Base-by-base conservation (phyloP, 768 basidiomycete species). In the Serendipita sp. region DNA sequence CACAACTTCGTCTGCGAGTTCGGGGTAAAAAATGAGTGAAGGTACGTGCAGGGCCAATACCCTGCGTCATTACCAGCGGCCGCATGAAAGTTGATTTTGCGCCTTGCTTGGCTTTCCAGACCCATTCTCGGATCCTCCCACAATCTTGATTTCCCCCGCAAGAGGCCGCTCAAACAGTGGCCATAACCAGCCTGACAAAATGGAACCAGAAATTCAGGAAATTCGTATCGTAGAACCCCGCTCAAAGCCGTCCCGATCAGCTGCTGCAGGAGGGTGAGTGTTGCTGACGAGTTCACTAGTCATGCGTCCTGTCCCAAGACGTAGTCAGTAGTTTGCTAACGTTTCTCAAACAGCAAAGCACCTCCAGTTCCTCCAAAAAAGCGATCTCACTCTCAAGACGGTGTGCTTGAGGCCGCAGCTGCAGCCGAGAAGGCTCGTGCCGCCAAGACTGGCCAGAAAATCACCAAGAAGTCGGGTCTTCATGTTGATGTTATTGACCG, bases 401-500 rank as follows among this genome's bases (percentile, higher is more conserved):
- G 79, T 29, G 75, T 75, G 58, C 68, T 75, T 37, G 76, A 71
- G 16, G 73, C 73, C 34, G 73, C 73, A 62, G 74, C 73, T 45
- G 70, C 70, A 64, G 72, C 76, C 50, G 80, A 80, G 66, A 81
- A 79, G 70, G 70, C 71, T 53, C 66, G 67, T 70, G 70, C 73
- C 27, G 73, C 72, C 48, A 84, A 81, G 71, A 70, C 77, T 65
- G 77, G 79, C 70, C 67, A 23, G 29, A 76, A 65, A 79, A 81
- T 55, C 68, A 82, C 80, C 81, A 91, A 89, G 75, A 66, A 31
- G 40, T 83, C 83, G 65, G 90, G 87, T 23, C 78, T 81, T 66
- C 88, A 92, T 71, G 88, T 88, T 67, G 90, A 92, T 77, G 84
- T 89, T 69, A 92, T 92, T 74, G 90, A 92, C 78, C 82, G 87